These are phyloP conservation scores for Floccularia luteovirens DNA, from an alignment of 768 basidiomycete species.

Conservation along the genomic window DNA sequence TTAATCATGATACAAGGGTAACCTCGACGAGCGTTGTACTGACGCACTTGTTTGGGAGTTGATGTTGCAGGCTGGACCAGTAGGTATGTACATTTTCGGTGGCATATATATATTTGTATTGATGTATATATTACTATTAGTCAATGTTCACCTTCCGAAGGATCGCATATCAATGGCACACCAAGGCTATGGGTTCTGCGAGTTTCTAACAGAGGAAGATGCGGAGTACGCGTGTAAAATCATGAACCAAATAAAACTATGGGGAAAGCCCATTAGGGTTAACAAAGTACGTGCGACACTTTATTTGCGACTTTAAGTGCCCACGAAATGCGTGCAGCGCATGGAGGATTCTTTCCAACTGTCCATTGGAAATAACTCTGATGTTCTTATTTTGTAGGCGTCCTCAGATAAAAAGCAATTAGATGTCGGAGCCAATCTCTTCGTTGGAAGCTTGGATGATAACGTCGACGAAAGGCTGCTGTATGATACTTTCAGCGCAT, in stretches of 20 bases:
- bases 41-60: slow-evolving; percentile 97
- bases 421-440: slow-evolving; percentile 96
- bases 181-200: slow-evolving; percentile 99
- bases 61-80: slow-evolving; percentile 98
- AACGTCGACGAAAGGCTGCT: slow-evolving; percentile 90
- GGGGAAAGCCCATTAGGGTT: slow-evolving; percentile 97
- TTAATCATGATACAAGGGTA: slow-evolving; percentile 52
- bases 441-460: slow-evolving; percentile 93
- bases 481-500: slow-evolving; percentile 94
- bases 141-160: slow-evolving; percentile 97
- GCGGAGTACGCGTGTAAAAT: slow-evolving; percentile 99
- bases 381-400: slow-evolving; percentile 44
- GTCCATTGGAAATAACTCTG: background rate
- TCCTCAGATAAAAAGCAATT: slow-evolving; percentile 98
- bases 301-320: slow-evolving; percentile 6
- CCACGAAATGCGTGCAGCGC: background rate
- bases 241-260: slow-evolving; percentile 99
- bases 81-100: slow-evolving; percentile 52
- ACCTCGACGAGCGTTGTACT: slow-evolving; percentile 90
- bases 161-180: slow-evolving; percentile 98
- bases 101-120: background rate
- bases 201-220: slow-evolving; percentile 98
- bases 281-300: slow-evolving; percentile 78
- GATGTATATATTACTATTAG: slow-evolving; percentile 36
- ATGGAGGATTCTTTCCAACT: background rate